Conservation (phyloP, 257 asterid genomes). For the Solanum ahanhuiri region DNA sequence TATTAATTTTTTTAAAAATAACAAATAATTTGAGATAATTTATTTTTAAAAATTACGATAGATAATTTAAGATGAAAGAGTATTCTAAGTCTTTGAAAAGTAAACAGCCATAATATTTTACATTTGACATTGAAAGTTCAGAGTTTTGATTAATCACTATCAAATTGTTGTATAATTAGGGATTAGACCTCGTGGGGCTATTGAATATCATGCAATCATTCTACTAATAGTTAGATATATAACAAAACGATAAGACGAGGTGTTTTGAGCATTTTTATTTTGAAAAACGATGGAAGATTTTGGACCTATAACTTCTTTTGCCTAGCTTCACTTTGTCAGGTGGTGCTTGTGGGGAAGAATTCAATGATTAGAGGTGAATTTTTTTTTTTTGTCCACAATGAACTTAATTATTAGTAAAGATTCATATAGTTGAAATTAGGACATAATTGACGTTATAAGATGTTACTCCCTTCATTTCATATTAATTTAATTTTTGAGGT, state of each 20-base stretch:
- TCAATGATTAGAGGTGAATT: no score
- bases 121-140: neutral
- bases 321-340: no score
- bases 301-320: no score
- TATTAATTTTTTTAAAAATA: rapidly evolving
- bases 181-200: neutral
- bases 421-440: neutral
- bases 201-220: neutral
- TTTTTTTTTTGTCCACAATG: no score
- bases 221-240: neutral
- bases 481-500: no score
- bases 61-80: neutral
- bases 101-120: neutral
- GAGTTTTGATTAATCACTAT: neutral
- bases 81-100: neutral
- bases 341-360: no score
- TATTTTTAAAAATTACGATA: neutral
- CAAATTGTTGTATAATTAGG: neutral
- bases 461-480: neutral
- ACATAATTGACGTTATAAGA: neutral
- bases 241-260: neutral
- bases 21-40: neutral
- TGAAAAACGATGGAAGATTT: no score
- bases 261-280: neutral
- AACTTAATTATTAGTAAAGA: neutral